A percentile compares a stretch with the other conserved stretches of the same genome.
phyloP scores from a whole-genome alignment of 192 early-diverging fungal genomes.

The Coemansia sp. region DNA sequence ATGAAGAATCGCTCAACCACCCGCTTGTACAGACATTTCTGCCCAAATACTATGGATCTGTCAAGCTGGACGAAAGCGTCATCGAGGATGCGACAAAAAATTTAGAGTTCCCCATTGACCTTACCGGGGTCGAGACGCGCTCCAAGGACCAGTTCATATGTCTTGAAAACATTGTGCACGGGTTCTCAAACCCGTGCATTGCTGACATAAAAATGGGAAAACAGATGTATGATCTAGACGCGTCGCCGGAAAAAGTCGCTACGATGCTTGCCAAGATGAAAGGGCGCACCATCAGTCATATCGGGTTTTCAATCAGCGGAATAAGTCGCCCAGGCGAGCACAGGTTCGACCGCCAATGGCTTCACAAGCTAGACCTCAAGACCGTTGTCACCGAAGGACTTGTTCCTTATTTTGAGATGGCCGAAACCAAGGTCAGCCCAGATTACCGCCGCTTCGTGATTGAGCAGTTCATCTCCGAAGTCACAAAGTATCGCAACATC shows the following conservation, averaged over 20 bases:
- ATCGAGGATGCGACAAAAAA: neutral
- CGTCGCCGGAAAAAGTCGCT: slow-evolving; percentile 61
- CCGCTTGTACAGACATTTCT: slow-evolving; percentile 62
- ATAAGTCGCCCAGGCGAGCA: neutral
- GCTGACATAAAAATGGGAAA: slow-evolving; percentile 81
- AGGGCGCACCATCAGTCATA: slow-evolving; percentile 66
- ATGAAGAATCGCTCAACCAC: slow-evolving; percentile 58
- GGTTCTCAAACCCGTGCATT: slow-evolving; percentile 67
- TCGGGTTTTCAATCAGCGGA: neutral
- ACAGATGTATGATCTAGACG: slow-evolving; percentile 69
- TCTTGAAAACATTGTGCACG: slow-evolving; percentile 67
- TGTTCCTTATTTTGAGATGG: slow-evolving; percentile 61
- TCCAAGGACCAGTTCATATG: slow-evolving; percentile 43
- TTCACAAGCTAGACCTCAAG: slow-evolving; percentile 29
- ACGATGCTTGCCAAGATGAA: slow-evolving; percentile 65
- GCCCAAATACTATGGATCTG: slow-evolving; percentile 67
- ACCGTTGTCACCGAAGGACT: slow-evolving; percentile 61
- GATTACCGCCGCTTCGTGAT: slow-evolving; percentile 60
- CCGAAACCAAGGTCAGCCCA: slow-evolving; percentile 38
- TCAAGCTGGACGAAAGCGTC: slow-evolving; percentile 26
- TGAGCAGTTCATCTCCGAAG: slow-evolving; percentile 60
- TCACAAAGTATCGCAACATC: slow-evolving; percentile 59
- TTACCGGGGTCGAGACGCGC: neutral
- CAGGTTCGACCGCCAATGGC: slow-evolving; percentile 42
- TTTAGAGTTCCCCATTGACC: slow-evolving; percentile 1